Conservation (phyloP, 768 basidiomycete genomes). For the Podaxis pistillaris region DNA sequence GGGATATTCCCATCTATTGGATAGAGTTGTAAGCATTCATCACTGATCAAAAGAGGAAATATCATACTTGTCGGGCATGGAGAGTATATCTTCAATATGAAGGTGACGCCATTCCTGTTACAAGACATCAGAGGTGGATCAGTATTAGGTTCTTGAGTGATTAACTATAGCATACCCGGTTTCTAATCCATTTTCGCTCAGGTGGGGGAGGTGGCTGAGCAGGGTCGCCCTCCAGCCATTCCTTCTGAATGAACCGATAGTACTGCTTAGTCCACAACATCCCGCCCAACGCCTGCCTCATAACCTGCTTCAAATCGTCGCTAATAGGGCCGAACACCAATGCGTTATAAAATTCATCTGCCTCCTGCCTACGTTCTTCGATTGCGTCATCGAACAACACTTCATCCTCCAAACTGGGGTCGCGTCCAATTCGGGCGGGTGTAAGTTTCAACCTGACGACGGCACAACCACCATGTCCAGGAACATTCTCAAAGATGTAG, state of each 20-base stretch:
- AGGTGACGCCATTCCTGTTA: constrained; percentile 91
- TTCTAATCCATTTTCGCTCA: constrained; percentile 80
- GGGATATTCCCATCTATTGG: constrained; percentile 90
- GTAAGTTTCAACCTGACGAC: constrained; percentile 95
- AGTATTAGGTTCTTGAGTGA: background rate
- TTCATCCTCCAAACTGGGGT: constrained; percentile 84
- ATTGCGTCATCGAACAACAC: constrained; percentile 83
- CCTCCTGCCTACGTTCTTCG: constrained; percentile 89
- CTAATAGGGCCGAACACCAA: constrained; percentile 82
- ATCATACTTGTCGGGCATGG: constrained; percentile 96
- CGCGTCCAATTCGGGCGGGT: constrained; percentile 66
- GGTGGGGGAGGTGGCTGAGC: constrained; percentile 94
- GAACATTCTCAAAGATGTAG: constrained; percentile 84
- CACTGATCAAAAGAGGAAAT: background rate
- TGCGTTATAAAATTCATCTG: constrained; percentile 91
- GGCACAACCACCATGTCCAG: constrained; percentile 88
- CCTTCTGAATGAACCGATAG: constrained; percentile 94
- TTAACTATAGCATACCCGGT: constrained; percentile 51
- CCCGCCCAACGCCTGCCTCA: constrained; percentile 92
- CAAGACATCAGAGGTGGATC: background rate
- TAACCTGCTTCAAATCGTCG: constrained; percentile 93
- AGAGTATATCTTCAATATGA: constrained; percentile 92
- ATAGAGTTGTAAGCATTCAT: constrained; percentile 13
- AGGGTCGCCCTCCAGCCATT: constrained; percentile 96
- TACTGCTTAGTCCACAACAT: constrained; percentile 99